Evolutionary conservation across 768 basidiomycete species (phyloP).

Genomic region (Coprinopsis sp.): DNA sequence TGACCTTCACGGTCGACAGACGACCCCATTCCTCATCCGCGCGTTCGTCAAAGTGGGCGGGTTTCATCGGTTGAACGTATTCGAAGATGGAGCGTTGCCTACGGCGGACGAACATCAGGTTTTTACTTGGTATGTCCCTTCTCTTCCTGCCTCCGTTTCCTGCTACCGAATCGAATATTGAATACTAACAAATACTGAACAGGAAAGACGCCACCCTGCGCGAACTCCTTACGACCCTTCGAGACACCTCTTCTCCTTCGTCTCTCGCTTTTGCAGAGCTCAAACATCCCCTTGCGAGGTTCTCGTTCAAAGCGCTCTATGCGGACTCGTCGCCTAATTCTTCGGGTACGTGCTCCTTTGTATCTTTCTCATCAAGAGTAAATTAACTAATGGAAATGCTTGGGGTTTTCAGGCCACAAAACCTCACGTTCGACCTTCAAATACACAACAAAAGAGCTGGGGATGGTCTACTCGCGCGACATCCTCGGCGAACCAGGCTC

Average conservation of each 20-base stretch:
- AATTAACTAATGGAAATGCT: too few relatives aligned
- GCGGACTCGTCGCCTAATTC: too few relatives aligned
- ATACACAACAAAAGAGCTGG: slow-evolving; percentile 74
- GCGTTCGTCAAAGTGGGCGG: slow-evolving; percentile 78
- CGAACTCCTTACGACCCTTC: slow-evolving; percentile 74
- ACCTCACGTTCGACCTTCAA: too few relatives aligned
- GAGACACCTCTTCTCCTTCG: slow-evolving; percentile 63
- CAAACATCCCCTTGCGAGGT: slow-evolving; percentile 77
- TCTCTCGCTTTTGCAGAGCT: slow-evolving; percentile 70
- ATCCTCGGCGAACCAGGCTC: slow-evolving; percentile 77
- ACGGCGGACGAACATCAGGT: slow-evolving; percentile 80
- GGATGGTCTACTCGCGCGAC: slow-evolving; percentile 78
- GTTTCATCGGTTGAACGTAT: slow-evolving; percentile 68
- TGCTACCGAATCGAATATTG: background rate
- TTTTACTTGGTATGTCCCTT: slow-evolving; percentile 61
- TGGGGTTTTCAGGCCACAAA: too few relatives aligned
- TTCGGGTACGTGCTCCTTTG: too few relatives aligned
- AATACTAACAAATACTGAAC: background rate
- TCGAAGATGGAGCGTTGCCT: slow-evolving; percentile 74
- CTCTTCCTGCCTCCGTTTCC: background rate
- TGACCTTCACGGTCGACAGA: slow-evolving; percentile 42
- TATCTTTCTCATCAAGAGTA: too few relatives aligned
- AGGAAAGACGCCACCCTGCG: slow-evolving; percentile 83
- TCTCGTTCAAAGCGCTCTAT: slow-evolving; percentile 75
- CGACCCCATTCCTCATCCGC: slow-evolving; percentile 76